These are phyloP conservation scores for Microthlaspi erraticum DNA, from an alignment of 345 rosid genomes.

Conservation along the genomic window DNA sequence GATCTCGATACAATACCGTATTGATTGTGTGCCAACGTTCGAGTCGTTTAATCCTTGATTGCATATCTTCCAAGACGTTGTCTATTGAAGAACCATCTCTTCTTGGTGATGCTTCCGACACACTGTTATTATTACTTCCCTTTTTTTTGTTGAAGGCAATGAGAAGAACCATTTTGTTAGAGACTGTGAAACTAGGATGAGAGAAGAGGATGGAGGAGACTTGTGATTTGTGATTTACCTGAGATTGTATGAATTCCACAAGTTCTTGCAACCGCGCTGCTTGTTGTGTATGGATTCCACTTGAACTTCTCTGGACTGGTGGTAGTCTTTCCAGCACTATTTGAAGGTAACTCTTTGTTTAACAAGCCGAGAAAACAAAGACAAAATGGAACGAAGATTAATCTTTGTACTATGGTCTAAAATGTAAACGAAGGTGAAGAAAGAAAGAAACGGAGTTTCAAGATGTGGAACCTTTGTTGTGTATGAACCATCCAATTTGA, in stretches of 20 bases:
- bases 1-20: slow-evolving; percentile 54
- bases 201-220: slow-evolving; percentile 12
- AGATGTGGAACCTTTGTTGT: slow-evolving; percentile 79
- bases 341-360: slow-evolving; percentile 77
- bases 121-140: slow-evolving; percentile 69
- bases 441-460: background rate
- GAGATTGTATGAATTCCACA: slow-evolving; percentile 87
- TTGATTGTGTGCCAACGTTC: slow-evolving; percentile 96
- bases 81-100: slow-evolving; percentile 74
- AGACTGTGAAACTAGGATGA: slow-evolving; percentile 12
- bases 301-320: slow-evolving; percentile 68
- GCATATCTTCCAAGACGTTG: slow-evolving; percentile 88
- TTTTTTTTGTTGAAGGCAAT: slow-evolving; percentile 36
- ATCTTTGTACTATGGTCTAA: background rate
- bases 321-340: slow-evolving; percentile 87
- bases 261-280: slow-evolving; percentile 91
- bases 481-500: slow-evolving; percentile 89
- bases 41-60: slow-evolving; percentile 77
- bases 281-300: slow-evolving; percentile 78
- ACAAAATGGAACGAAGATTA: background rate
- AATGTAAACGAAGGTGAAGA: slow-evolving; percentile 11
- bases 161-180: slow-evolving; percentile 5
- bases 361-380: background rate
- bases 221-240: slow-evolving; percentile 66
- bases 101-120: slow-evolving; percentile 78